A percentile compares a stretch with the other conserved stretches of the same genome.
These are phyloP conservation scores for Tolypocladium capitatum DNA, from an alignment of 2,329 filamentous ascomycete genomes.

Conservation along the genomic window DNA sequence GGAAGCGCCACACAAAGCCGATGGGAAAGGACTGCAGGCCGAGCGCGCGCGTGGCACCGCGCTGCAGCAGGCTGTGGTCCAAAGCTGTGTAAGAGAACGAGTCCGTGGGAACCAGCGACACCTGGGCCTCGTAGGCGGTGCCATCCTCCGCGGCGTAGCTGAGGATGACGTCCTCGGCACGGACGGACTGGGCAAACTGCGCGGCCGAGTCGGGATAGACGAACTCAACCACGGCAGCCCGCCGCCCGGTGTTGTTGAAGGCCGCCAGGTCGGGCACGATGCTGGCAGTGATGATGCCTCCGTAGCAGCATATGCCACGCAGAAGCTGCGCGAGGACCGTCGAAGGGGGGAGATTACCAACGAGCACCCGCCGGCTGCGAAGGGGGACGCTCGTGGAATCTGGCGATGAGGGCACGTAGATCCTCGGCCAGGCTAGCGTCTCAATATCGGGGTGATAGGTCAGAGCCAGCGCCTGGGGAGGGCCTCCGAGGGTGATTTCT, in stretches of 20 bases:
- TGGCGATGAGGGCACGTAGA: not conserved
- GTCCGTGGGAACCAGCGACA: conserved; percentile 5
- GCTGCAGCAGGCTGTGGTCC: not conserved
- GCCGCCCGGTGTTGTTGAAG: not conserved
- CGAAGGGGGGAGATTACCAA: conserved; percentile 9
- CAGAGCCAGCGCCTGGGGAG: not conserved
- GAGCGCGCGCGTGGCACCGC: conserved; percentile 5
- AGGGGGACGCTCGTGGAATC: accelerated
- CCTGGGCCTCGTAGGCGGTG: not conserved
- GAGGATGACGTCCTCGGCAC: not conserved
- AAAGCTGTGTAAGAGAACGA: not conserved
- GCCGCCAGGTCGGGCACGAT: not conserved
- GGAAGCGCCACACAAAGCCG: conserved; percentile 8
- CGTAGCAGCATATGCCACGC: conserved; percentile 6
- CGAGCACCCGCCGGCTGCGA: conserved; percentile 10
- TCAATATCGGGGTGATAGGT: conserved; percentile 4
- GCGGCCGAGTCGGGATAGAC: not conserved
- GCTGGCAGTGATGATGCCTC: conserved; percentile 4
- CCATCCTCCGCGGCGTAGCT: not conserved
- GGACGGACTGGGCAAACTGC: not conserved
- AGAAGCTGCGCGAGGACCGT: conserved; percentile 7
- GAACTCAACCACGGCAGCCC: conserved; percentile 11
- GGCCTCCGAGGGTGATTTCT: not conserved
- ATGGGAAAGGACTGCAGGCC: conserved; percentile 8
- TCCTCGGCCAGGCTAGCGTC: not conserved